Conservation (phyloP, 495 filamentous ascomycete species). For the Talaromyces nanjingensis region DNA sequence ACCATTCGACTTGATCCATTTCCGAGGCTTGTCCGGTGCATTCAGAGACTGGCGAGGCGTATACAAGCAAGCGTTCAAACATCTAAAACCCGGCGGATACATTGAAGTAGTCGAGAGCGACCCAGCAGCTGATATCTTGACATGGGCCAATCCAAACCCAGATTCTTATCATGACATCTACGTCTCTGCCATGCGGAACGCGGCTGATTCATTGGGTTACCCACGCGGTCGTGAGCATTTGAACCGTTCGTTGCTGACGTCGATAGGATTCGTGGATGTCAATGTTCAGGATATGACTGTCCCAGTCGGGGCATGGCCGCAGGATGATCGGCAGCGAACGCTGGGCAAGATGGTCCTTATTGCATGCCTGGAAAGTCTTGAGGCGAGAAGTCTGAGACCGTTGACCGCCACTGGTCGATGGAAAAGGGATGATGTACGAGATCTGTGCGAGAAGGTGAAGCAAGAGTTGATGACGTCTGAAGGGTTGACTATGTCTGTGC, state of each 20-base stretch:
- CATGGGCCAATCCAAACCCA: slow-evolving; percentile 11
- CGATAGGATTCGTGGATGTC: slow-evolving; percentile 57
- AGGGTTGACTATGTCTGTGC: slow-evolving; percentile 37
- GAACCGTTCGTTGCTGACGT: slow-evolving; percentile 37
- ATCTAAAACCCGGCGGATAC: slow-evolving; percentile 58
- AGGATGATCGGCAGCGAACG: slow-evolving; percentile 45
- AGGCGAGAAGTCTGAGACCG: slow-evolving; percentile 52
- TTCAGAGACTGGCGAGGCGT: slow-evolving; percentile 56
- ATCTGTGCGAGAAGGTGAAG: slow-evolving; percentile 47
- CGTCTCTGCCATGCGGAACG: slow-evolving; percentile 28
- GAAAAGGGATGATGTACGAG: slow-evolving; percentile 45
- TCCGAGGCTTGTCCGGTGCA: slow-evolving; percentile 56
- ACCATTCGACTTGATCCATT: slow-evolving; percentile 59
- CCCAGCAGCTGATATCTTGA: slow-evolving; percentile 25
- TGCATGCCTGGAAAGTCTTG: slow-evolving; percentile 55
- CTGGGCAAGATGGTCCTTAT: slow-evolving; percentile 63
- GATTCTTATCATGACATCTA: slow-evolving; percentile 33
- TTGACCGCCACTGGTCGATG: slow-evolving; percentile 54
- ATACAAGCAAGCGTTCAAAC: slow-evolving; percentile 52
- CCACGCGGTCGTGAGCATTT: slow-evolving; percentile 51
- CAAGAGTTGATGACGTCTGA: slow-evolving; percentile 42
- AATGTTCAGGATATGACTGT: slow-evolving; percentile 47
- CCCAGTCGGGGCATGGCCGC: slow-evolving; percentile 51
- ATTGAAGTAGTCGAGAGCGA: slow-evolving; percentile 49
- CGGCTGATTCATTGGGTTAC: slow-evolving; percentile 23